Evolutionary conservation across 2,329 filamentous ascomycete species (phyloP).

Genomic region (Microsporum ferrugineum): DNA sequence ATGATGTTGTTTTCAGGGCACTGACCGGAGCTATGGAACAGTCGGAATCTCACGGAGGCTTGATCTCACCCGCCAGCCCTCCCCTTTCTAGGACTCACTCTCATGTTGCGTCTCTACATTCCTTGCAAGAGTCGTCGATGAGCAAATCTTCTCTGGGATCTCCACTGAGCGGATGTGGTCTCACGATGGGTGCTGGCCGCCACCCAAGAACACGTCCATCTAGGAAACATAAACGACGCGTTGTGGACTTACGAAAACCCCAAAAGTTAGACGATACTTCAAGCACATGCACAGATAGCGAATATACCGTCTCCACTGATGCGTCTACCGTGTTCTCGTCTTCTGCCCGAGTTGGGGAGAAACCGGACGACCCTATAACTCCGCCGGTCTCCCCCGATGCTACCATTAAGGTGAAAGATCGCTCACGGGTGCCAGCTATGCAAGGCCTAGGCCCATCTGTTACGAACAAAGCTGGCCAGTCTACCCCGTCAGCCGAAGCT

Average conservation of each 20-base stretch:
- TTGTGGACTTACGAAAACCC: conserved; percentile 37
- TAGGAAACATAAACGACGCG: conserved; percentile 38
- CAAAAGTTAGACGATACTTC: conserved; percentile 32
- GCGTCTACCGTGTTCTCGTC: conserved; percentile 42
- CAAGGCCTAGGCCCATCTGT: conserved; percentile 11
- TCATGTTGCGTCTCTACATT: conserved; percentile 51
- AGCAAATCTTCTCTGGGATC: conserved; percentile 40
- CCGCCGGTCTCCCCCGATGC: conserved; percentile 39
- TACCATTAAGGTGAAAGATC: conserved; percentile 5
- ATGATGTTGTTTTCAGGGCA: conserved; percentile 80
- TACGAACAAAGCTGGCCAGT: conserved; percentile 10
- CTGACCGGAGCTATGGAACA: conserved; percentile 73
- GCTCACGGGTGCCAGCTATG: conserved; percentile 3
- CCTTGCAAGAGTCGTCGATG: conserved; percentile 59
- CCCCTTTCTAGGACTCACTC: conserved; percentile 54
- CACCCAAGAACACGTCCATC: conserved; percentile 39
- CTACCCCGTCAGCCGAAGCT: neutral
- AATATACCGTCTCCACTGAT: conserved; percentile 30
- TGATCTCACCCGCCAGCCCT: conserved; percentile 34
- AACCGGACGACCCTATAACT: conserved; percentile 44
- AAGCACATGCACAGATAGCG: conserved; percentile 34
- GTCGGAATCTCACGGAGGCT: conserved; percentile 41
- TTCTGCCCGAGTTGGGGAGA: conserved; percentile 49
- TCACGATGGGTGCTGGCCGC: conserved; percentile 31
- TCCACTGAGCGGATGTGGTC: conserved; percentile 30